These are phyloP conservation scores for Stephania cephalantha DNA, from an alignment of 164 flowering plant genomes.

Conservation along the genomic window DNA sequence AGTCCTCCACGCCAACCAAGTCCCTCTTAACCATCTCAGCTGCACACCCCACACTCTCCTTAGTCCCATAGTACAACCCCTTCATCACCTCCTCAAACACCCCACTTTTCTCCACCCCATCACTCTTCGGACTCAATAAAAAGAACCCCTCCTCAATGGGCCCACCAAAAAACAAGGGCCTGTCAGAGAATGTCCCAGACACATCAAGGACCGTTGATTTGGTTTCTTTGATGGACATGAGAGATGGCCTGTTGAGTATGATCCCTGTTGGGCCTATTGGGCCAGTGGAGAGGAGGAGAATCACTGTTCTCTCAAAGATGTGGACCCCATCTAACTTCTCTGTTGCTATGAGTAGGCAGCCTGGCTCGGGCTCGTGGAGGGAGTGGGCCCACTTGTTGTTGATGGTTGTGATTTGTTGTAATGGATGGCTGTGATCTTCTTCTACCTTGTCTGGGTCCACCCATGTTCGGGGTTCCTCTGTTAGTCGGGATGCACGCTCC, in stretches of 20 bases:
- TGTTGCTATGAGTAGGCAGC: constrained; percentile 81
- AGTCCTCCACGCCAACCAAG: constrained; percentile 46
- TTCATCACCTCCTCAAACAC: constrained; percentile 81
- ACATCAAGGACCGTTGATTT: constrained; percentile 44
- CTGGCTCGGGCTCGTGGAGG: constrained; percentile 75
- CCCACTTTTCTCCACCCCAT: constrained; percentile 41
- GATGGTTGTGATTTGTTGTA: constrained; percentile 18
- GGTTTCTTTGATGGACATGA: constrained; percentile 90
- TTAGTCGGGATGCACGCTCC: constrained; percentile 27
- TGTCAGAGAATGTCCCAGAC: constrained; percentile 50
- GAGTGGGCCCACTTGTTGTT: constrained; percentile 71
- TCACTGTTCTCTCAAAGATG: constrained; percentile 77
- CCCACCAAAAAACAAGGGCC: constrained; percentile 81
- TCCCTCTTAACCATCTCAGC: constrained; percentile 86
- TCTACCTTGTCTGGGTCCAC: constrained; percentile 31
- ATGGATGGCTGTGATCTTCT: constrained; percentile 12
- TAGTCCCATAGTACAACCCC: constrained; percentile 75
- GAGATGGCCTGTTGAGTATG: constrained; percentile 85
- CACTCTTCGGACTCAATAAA: constrained; percentile 31
- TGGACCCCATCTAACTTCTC: constrained; percentile 94
- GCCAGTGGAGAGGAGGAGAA: constrained; percentile 60
- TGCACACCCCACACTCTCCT: constrained; percentile 77
- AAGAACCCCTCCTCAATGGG: constrained; percentile 72
- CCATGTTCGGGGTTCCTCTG: constrained; percentile 17
- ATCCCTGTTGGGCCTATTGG: constrained; percentile 78